Percentiles rank a stretch among this genome's conserved stretches.
Conservation (phyloP, 1,139 yeast species). For the Saccharomycopsis crataegensis region DNA sequence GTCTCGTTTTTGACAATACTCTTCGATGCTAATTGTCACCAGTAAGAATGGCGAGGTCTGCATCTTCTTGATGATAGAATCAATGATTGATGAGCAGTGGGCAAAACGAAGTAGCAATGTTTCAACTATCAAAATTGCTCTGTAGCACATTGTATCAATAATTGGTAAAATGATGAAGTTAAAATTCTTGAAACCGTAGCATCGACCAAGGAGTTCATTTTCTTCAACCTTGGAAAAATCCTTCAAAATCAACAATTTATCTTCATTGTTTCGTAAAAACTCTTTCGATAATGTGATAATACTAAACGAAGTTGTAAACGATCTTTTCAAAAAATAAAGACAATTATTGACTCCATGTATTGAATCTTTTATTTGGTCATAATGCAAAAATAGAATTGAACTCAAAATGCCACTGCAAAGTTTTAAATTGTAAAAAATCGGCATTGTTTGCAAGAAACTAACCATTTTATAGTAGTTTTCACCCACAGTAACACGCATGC, state of each 20-base stretch:
- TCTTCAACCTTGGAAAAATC: slow-evolving; percentile 7
- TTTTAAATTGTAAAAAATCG: slow-evolving; percentile 1
- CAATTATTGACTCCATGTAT: slow-evolving; percentile 9
- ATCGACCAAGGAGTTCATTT: slow-evolving; percentile 1
- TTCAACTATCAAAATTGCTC: slow-evolving; percentile 4
- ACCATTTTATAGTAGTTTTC: slow-evolving; percentile 10
- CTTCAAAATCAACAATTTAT: slow-evolving; percentile 1
- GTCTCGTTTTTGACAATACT: slow-evolving; percentile 9
- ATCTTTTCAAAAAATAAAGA: slow-evolving; percentile 9
- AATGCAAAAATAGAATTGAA: slow-evolving; percentile 7
- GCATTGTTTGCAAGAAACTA: slow-evolving; percentile 2
- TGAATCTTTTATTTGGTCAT: slow-evolving; percentile 4
- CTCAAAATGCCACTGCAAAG: slow-evolving; percentile 2
- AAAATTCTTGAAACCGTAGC: slow-evolving; percentile 12
- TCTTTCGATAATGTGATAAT: slow-evolving; percentile 11
- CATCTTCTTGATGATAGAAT: slow-evolving; percentile 2
- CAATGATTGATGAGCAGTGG: slow-evolving; percentile 7
- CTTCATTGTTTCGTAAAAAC: slow-evolving; percentile 8
- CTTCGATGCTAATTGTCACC: slow-evolving; percentile 9
- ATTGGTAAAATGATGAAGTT: slow-evolving; percentile 15
- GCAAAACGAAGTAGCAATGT: slow-evolving; percentile 9
- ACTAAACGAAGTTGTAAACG: slow-evolving; percentile 4
- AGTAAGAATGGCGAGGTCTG: slow-evolving; percentile 2
- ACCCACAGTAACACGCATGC: background rate
- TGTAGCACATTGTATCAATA: slow-evolving; percentile 14